phyloP scores from a whole-genome alignment of 257 asterid genomes.

The Osmanthus fragrans region DNA sequence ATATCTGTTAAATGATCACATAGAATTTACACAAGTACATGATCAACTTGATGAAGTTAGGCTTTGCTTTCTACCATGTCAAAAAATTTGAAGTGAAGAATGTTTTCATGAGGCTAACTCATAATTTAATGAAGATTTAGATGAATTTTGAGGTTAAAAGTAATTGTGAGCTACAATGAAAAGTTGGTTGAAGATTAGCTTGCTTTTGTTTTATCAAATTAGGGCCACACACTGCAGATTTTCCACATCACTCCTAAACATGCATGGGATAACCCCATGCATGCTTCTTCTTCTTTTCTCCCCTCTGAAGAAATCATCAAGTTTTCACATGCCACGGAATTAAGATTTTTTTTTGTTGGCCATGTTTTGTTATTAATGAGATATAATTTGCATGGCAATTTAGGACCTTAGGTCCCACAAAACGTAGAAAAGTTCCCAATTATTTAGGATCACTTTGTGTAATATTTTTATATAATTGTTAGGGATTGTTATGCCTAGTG shows the following conservation, averaged over 20 bases:
- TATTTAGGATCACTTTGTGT: background rate
- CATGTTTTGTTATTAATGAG: constrained; percentile 23
- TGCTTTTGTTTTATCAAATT: no score
- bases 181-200: no score
- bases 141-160: no score
- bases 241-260: background rate
- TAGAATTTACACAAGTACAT: no score
- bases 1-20: no score
- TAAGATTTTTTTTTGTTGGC: constrained; percentile 7
- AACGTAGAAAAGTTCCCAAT: background rate
- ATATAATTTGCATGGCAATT: background rate
- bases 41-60: background rate
- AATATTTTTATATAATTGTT: background rate
- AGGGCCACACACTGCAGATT: background rate
- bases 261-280: background rate
- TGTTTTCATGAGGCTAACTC: no score
- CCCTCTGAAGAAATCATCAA: constrained; percentile 26
- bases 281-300: background rate
- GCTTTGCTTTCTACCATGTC: no score
- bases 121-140: no score
- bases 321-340: constrained; percentile 31
- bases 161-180: no score
- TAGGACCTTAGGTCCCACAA: background rate
- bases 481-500: background rate
- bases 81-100: no score